These are phyloP conservation scores for Claviceps sp. DNA, from an alignment of 2,329 filamentous ascomycete species.

Conservation along the genomic window DNA sequence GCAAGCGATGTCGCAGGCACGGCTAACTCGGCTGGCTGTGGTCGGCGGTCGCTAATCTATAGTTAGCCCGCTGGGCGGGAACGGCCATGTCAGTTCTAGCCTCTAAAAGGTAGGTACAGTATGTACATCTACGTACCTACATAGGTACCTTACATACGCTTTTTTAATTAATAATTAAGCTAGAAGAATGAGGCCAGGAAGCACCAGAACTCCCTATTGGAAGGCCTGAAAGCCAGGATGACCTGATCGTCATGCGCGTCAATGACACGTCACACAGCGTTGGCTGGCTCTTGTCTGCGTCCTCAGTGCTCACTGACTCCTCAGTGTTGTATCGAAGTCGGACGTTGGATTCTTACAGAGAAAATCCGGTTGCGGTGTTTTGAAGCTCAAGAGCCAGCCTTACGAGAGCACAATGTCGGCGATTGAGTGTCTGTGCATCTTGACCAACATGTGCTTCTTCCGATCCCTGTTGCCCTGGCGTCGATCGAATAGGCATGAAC, in stretches of 20 bases:
- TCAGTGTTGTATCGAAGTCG: background rate
- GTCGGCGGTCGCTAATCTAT: too few relatives aligned
- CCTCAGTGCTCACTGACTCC: background rate
- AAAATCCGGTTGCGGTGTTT: background rate
- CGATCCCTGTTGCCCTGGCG: background rate
- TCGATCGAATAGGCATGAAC: background rate
- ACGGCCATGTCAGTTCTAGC: background rate
- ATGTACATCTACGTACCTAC: background rate
- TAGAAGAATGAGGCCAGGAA: background rate
- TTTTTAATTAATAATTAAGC: too few relatives aligned
- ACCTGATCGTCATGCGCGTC: slow-evolving; percentile 8
- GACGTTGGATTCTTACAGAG: background rate
- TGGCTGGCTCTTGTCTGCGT: background rate
- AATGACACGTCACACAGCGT: slow-evolving; percentile 7
- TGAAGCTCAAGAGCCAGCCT: background rate
- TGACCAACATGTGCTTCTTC: background rate
- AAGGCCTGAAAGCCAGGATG: slow-evolving; percentile 1
- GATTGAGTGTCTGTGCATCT: background rate
- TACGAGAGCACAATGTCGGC: background rate
- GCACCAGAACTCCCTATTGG: background rate
- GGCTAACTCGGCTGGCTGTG: background rate
- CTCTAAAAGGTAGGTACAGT: too few relatives aligned
- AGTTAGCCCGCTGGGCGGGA: background rate
- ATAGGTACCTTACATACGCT: too few relatives aligned
- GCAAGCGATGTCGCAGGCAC: background rate